Evolutionary conservation across 2,329 filamentous ascomycete genomes (phyloP), one percentile per base, ranked within the genome.

Genomic region (Cladosporium sp.): DNA sequence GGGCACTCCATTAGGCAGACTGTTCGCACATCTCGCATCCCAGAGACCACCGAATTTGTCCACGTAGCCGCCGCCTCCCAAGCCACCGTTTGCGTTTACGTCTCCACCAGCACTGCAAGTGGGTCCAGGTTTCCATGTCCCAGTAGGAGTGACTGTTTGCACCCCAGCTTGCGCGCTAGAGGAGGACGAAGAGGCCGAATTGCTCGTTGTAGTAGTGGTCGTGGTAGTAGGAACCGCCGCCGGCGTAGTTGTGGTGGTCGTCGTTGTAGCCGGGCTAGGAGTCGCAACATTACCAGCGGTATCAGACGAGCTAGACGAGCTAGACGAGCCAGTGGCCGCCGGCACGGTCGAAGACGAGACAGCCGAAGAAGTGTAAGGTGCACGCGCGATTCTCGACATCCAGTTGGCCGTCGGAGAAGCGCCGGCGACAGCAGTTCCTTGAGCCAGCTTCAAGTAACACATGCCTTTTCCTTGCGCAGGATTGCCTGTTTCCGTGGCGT

Each of bases 21-120:
- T 62, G 25, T 66, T 66, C 32, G 39, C 63, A 39, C 70, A 71
- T 51, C 64, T 53, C 18, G 68, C 64, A 16, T 65, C 64, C 64
- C 66, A 71, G 25, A 39, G 60, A 5, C 65, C 69, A 34, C 67
- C 65, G 26, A 64, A 69, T 5, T 57, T 58, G 23, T 71, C 70
- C 32, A 28, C 59, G 32, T 68, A 67, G 11, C 59, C 61, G 21
- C 70, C 70, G 30, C 63, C 65, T 49, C 66, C 66, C 13, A 54
- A 18, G 18, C 28, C 56, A 28, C 65, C 65, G 16, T 64, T 67
- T 7, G 66, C 18, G 8, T 18, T 26, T 13, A 10, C 10, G 11
- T 46, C 39, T 7, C 49, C 49, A 14, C 49, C 49, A 10, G 18
- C 14, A 11, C 25, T 30, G 10, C 49, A 53, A 7, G 49, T 53